These are phyloP conservation scores for Suillus fuscotomentosus DNA, from an alignment of 768 basidiomycete genomes.

Conservation along the genomic window DNA sequence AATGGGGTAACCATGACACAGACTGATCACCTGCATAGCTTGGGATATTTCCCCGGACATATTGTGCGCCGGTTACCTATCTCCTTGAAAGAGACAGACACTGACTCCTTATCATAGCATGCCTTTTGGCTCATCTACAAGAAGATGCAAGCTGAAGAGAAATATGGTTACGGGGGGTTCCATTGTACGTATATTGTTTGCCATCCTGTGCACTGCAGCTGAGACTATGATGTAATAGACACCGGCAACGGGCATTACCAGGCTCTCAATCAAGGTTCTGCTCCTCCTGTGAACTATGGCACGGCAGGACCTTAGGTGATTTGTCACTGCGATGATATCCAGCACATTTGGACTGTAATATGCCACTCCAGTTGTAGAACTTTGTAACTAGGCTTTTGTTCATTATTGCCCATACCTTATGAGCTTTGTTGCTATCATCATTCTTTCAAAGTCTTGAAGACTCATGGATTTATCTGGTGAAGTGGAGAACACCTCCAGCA, in stretches of 20 bases:
- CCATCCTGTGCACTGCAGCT: not conserved
- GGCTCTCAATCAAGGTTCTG: conserved; percentile 21
- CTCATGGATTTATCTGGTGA: conserved; percentile 66
- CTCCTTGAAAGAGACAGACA: not conserved
- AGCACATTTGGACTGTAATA: not conserved
- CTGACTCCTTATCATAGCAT: conserved; percentile 41
- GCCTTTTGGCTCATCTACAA: conserved; percentile 90
- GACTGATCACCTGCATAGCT: conserved; percentile 35
- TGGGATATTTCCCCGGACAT: conserved; percentile 75
- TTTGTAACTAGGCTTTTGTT: conserved; percentile 6
- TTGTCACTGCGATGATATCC: not conserved
- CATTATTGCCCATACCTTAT: conserved; percentile 22
- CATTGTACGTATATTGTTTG: conserved; percentile 54
- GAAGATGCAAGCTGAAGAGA: conserved; percentile 86
- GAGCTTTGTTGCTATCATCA: conserved; percentile 64
- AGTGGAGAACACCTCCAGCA: conserved; percentile 75
- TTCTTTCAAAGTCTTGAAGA: conserved; percentile 67
- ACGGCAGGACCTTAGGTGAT: conserved; percentile 17
- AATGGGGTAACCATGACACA: not conserved
- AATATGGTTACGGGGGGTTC: conserved; percentile 76
- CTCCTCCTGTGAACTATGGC: conserved; percentile 35
- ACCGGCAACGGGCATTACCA: conserved; percentile 38
- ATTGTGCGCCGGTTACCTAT: conserved; percentile 34
- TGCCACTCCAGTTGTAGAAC: not conserved
- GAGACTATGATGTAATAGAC: conserved; percentile 21